Evolutionary conservation across 768 basidiomycete species (phyloP), one percentile per base, ranked within the genome.

Genomic region (Coprinellus micaceus): DNA sequence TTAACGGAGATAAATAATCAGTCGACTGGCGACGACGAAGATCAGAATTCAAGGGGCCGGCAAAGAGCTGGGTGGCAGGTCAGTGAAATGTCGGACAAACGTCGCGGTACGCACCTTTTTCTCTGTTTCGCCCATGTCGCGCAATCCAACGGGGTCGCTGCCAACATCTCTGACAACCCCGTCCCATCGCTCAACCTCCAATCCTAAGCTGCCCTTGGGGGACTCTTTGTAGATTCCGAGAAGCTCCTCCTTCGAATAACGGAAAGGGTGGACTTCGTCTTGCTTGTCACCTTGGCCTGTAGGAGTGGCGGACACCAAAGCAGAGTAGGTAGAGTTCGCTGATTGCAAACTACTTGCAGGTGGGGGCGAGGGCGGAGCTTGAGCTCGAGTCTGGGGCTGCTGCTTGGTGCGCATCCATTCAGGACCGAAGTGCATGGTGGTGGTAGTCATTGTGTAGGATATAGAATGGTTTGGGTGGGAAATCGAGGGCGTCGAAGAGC

Each of bases 321-420:
- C 84, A 62, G 83, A 91, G 75, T 82, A 91, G 61, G 84, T 85
- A 19, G 83, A 85, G 69, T 76, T 78, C 72, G 74, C 80, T 57
- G 79, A 77, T 52, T 71, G 70, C 53, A 70, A 70, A 56, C 66
- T 68, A 62, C 68, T 69, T 29, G 69, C 61, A 25, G 81, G 81
- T 26, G 86, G 86, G 24, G 87, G 82, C 1, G 88, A 79, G 15
- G 88, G 78, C 49, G 82, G 80, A 51, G 69, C 77, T 60, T 78
- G 84, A 41, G 77, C 71, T 66, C 79, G 83, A 59, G 78, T 63
- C 44, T 79, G 69, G 45, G 78, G 70, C 56, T 83, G 82, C 59
- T 81, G 82, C 74, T 91, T 91, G 62, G 85, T 81, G 65, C 91
- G 84, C 91, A 93, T 92, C 91, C 91, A 93, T 74, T 93, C 91